phyloP scores from a whole-genome alignment of 1,139 yeast genomes.

The Lodderomyces elongisporus region DNA sequence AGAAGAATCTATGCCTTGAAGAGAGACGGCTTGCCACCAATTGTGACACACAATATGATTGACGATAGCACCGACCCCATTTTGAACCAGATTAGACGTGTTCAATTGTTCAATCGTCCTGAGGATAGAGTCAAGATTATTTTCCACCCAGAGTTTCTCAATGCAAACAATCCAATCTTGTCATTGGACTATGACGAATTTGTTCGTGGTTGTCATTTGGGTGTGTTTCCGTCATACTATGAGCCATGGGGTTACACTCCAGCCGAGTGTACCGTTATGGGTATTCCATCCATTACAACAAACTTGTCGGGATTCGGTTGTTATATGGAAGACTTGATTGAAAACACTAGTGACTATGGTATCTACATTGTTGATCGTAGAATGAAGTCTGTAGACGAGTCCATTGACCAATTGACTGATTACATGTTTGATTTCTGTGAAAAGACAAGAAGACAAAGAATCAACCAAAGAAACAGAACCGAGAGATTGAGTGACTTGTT shows the following conservation, averaged over 20 bases:
- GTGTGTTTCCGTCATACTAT: slow-evolving; percentile 96
- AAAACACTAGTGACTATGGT: slow-evolving; percentile 92
- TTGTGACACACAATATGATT: slow-evolving; percentile 96
- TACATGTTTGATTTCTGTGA: slow-evolving; percentile 85
- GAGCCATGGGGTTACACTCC: slow-evolving; percentile 99
- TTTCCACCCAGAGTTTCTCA: slow-evolving; percentile 96
- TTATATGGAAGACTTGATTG: slow-evolving; percentile 96
- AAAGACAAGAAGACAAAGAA: slow-evolving; percentile 93
- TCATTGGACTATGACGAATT: slow-evolving; percentile 95
- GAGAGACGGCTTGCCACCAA: slow-evolving; percentile 85
- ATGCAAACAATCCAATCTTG: slow-evolving; percentile 89
- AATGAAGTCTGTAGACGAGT: slow-evolving; percentile 88
- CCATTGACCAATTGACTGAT: slow-evolving; percentile 83
- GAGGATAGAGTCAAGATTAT: slow-evolving; percentile 91
- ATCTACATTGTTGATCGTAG: slow-evolving; percentile 95
- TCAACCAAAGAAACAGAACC: slow-evolving; percentile 95
- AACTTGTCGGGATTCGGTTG: slow-evolving; percentile 97
- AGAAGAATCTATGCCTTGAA: slow-evolving; percentile 92
- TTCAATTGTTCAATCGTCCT: slow-evolving; percentile 83
- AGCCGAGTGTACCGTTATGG: slow-evolving; percentile 99
- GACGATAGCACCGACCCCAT: slow-evolving; percentile 92
- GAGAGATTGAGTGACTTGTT: slow-evolving; percentile 88
- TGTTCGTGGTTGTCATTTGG: slow-evolving; percentile 96
- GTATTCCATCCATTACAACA: slow-evolving; percentile 97
- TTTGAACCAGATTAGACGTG: slow-evolving; percentile 86